These are phyloP conservation scores for Cyberlindnera amylophila DNA, from an alignment of 805 yeast genomes.

Conservation along the genomic window DNA sequence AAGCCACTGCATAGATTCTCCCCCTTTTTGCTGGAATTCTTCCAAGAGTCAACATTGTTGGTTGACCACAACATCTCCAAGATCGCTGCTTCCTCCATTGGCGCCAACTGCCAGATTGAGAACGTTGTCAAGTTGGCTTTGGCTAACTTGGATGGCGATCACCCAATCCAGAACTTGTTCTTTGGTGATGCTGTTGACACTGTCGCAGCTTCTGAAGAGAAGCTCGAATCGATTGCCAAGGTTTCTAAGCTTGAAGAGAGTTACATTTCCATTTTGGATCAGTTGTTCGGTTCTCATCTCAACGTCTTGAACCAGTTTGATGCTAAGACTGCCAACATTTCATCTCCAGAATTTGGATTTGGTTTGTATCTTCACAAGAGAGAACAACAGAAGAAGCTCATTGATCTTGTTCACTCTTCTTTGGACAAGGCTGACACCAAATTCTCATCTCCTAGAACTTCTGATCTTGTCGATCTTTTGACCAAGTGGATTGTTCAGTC, in stretches of 20 bases:
- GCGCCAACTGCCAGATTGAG: slow-evolving; percentile 15
- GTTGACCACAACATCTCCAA: slow-evolving; percentile 43
- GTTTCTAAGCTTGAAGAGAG: slow-evolving; percentile 65
- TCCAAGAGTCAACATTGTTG: slow-evolving; percentile 50
- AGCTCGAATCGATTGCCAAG: slow-evolving; percentile 31
- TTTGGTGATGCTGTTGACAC: slow-evolving; percentile 43
- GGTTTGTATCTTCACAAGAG: slow-evolving; percentile 65
- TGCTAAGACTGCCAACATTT: slow-evolving; percentile 39
- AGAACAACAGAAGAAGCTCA: slow-evolving; percentile 38
- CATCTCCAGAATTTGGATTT: slow-evolving; percentile 83
- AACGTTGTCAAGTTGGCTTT: slow-evolving; percentile 34
- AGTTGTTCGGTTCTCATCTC: slow-evolving; percentile 55
- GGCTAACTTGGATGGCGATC: slow-evolving; percentile 45
- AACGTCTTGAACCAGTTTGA: slow-evolving; percentile 58
- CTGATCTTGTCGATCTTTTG: slow-evolving; percentile 50
- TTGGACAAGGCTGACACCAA: slow-evolving; percentile 28
- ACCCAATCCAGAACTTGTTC: slow-evolving; percentile 60
- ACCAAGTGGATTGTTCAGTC: slow-evolving; percentile 67
- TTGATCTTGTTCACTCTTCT: slow-evolving; percentile 28
- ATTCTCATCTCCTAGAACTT: slow-evolving; percentile 41
- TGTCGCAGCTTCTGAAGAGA: slow-evolving; percentile 13
- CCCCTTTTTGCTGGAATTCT: slow-evolving; percentile 72
- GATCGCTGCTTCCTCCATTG: slow-evolving; percentile 54
- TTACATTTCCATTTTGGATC: slow-evolving; percentile 69
- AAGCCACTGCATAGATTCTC: slow-evolving; percentile 45